Evolutionary conservation across 805 yeast genomes (phyloP), one percentile per base, ranked within the genome.

Genomic region (Ogataea pignaliae): DNA sequence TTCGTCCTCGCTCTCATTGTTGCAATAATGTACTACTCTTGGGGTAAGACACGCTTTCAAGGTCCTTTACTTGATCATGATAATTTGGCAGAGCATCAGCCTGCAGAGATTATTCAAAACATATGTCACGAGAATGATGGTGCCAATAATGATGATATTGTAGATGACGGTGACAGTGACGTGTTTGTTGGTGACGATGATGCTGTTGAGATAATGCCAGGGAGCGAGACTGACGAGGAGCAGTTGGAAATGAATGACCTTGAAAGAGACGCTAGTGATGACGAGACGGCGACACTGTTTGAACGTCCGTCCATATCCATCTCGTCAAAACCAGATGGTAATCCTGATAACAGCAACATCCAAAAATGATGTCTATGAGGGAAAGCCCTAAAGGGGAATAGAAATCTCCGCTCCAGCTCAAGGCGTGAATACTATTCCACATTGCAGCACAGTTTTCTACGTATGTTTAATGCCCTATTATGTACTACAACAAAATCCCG

Each of bases 31-130:
- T 85, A 78, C 63, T 66, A 67, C 40, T 55, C 66, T 10, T 85
- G 88, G 86, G 93, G 91, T 1, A 69, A 64, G 29, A 48, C 66
- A 13, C 71, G 75, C 45, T 85, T 85, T 64, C 77, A 73, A 32
- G 85, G 89, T 0, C 93, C 93, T 0, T 62, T 69, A 21, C 62
- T 78, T 9, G 80, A 76, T 40, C 47, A 48, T 28, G 53, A 54
- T 32, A 11, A 42, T 29, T 37, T 34, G 2, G 39, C 41, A 9
- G 60, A 56, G 34, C 17, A 18, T 8, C 26, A 18, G 8, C 3
- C 39, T 6, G 39, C 29, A 11, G 10, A 33, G 3, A 10, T 14
- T 11, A 4, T 10, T 10, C 33, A 3, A 34, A 12, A 13, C 14
- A 12, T 13, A 5, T 5, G 14, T 10, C 9, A n/a, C 14, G 14